Base-by-base conservation (phyloP, 176 grass and related monocot species). In the Canna indica region DNA sequence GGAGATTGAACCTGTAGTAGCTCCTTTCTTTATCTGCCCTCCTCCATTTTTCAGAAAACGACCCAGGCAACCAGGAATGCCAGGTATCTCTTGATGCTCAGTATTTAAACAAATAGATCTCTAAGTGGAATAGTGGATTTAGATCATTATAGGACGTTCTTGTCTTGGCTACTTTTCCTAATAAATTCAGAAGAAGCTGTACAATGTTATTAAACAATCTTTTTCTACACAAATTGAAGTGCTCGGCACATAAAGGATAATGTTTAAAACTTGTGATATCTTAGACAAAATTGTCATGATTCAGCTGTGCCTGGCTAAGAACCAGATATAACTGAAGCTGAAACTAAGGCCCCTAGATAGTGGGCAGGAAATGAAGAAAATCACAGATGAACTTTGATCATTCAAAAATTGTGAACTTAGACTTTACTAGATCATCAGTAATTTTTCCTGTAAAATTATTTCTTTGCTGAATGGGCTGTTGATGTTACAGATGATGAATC, bases 21-120 rank as follows among this genome's bases (percentile, higher is more conserved):
- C 90, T 64, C 95, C 95, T 39, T 99, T 99, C 82, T 99, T 99
- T 73, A 80, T 99, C 69, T 99, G 95, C 27, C 95, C 95, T 12
- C 95, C 91, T 22, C 90, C 95, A 69, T 99, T 88, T 74, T 99
- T 99, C 75, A 81, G 90, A 66, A 99, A 99, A 71, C 87, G 85
- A 22, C 82, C 87, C 11, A 87, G 90, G 45, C 86, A 88, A 76
- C 67, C 88, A 85, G 87, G 95, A 79, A 84, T 39, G 64, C 52
- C 75, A 77, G 75, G 74, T 68, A 64, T 42, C 16, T 42, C 17
- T 60, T 50, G 29, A 62, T 33, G 36, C 15, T 12, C 80, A 0
- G 42, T 66, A 31, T 58, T 22, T 24, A 42, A 31, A 45, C 17
- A 39, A 27, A 3, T 4, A 27, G 14, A 11, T 45, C 45, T 31